Percentiles rank a stretch among this genome's conserved stretches.
phyloP scores from a whole-genome alignment of 805 yeast genomes.

The Kodamaea sagamina region DNA sequence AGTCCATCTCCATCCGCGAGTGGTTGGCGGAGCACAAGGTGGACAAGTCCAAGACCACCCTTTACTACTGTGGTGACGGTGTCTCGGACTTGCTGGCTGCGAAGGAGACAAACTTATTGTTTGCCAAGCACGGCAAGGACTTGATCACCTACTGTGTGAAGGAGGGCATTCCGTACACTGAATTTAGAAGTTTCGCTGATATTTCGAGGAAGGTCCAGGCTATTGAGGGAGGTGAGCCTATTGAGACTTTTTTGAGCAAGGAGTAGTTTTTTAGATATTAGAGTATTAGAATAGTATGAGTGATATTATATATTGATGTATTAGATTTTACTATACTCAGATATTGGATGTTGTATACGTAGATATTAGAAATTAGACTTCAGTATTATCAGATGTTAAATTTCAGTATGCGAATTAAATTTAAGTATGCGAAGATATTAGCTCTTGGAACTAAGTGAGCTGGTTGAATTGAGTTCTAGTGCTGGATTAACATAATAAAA shows the following conservation, averaged over 20 bases:
- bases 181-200: constrained; percentile 74
- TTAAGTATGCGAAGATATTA: too few relatives aligned
- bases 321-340: too few relatives aligned
- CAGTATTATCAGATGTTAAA: too few relatives aligned
- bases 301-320: too few relatives aligned
- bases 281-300: neutral
- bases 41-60: constrained; percentile 25
- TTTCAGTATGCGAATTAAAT: too few relatives aligned
- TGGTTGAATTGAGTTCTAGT: too few relatives aligned
- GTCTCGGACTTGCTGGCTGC: constrained; percentile 95
- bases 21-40: constrained; percentile 36
- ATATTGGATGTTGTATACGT: too few relatives aligned
- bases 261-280: neutral
- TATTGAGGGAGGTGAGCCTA: constrained; percentile 36
- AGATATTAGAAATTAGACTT: too few relatives aligned
- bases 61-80: constrained; percentile 97
- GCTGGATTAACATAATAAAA: too few relatives aligned
- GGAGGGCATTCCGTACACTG: constrained; percentile 81
- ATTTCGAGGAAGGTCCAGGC: constrained; percentile 63
- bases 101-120: constrained; percentile 86
- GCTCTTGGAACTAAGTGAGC: too few relatives aligned
- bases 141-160: constrained; percentile 79
- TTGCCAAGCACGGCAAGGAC: constrained; percentile 92
- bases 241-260: constrained; percentile 14
- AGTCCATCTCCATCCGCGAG: constrained; percentile 73